Evolutionary conservation across 2,329 filamentous ascomycete genomes (phyloP), one percentile per base, ranked within the genome.

Genomic region (Xylariomycetidae sp.): DNA sequence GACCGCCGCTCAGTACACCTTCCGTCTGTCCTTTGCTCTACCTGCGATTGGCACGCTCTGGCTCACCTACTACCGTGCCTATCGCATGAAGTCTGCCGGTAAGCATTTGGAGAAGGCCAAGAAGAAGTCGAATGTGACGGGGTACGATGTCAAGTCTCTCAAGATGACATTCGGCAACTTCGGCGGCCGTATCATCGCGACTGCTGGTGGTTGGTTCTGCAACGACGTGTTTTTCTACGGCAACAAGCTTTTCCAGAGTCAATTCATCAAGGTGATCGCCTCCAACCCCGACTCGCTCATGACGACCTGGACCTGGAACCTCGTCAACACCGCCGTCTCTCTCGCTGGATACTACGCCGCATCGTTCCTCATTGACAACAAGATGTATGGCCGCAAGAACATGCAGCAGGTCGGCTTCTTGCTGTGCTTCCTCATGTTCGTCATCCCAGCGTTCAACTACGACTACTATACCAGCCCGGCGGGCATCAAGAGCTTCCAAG

Each of bases 141-240:
- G 90, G 37, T 96, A 96, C 67, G 90, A 96, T 54, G 68, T 85
- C n/a, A 66, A 82, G 49, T 93, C 90, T 18, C 72, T 96, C 34
- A 75, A 74, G 47, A 68, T 86, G 52, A 90, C 86, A 28, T 77
- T 89, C 63, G 74, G 65, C 37, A 79, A 93, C 67, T 96, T 95
- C 48, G 87, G 88, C 29, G 82, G 84, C 32, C 87, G 90, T 48
- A 65, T 96, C 16, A 54, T 95, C 14, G 90, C 90, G 31, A 95
- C 90, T 14, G 80, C 89, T 9, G 85, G 85, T 36, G 76, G 80
- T 22, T 96, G 90, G 90, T 96, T 90, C 63, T 85, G 82, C 67
- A 96, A 96, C 61, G 90, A 96, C 55, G 83, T 96, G 47, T 95
- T 96, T 74, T 96, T 96, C 71, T 96, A 96, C 68, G 90, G 90